phyloP scores from a whole-genome alignment of 73 alveolate genomes.

The Paramecium sonneborni region DNA sequence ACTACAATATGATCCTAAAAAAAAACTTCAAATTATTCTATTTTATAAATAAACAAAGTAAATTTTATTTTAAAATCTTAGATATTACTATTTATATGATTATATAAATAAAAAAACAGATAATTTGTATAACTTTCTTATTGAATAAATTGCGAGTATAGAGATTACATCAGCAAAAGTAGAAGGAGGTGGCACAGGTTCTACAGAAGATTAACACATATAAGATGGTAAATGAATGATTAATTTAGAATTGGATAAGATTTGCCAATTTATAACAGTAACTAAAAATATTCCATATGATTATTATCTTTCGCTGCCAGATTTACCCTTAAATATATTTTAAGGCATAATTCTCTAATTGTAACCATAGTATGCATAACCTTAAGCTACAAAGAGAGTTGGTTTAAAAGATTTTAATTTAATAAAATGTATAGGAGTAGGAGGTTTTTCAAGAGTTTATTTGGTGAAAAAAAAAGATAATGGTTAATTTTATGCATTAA shows the following conservation, averaged over 20 bases:
- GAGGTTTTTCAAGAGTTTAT: constrained; percentile 86
- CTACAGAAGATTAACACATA: constrained; percentile 16
- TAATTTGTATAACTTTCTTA: constrained; percentile 18
- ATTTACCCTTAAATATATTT: neutral
- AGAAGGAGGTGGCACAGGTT: constrained; percentile 30
- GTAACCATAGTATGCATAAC: neutral
- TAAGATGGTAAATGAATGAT: neutral
- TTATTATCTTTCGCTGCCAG: neutral
- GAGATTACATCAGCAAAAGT: neutral
- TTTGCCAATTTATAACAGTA: constrained; percentile 30
- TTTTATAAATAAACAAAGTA: constrained; percentile 6
- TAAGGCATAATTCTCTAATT: constrained; percentile 23
- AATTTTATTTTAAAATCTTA: neutral
- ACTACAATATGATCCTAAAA: neutral
- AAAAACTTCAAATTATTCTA: neutral
- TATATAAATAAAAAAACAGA: neutral
- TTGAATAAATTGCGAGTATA: constrained; percentile 7
- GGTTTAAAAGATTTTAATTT: constrained; percentile 60
- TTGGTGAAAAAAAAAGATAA: constrained; percentile 83
- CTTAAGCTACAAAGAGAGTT: neutral
- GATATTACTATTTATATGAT: constrained; percentile 37
- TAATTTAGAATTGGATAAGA: constrained; percentile 22
- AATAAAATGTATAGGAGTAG: constrained; percentile 86
- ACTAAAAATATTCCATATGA: constrained; percentile 45
- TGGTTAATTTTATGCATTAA: constrained; percentile 84